Evolutionary conservation across 2,329 filamentous ascomycete genomes (phyloP), one percentile per base, ranked within the genome.

Genomic region (Phoma sp.): DNA sequence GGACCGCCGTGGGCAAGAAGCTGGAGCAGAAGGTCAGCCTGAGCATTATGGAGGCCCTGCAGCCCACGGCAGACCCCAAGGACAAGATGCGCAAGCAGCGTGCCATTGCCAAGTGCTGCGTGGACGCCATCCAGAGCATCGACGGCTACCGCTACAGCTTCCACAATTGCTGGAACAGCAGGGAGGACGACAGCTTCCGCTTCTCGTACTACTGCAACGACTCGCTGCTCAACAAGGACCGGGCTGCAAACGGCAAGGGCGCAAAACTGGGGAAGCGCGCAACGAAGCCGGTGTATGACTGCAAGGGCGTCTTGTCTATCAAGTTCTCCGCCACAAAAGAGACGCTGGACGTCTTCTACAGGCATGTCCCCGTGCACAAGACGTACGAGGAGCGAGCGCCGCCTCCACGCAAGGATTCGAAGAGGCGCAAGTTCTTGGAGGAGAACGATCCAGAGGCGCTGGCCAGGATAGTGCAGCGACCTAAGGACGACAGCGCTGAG

Each of bases 141-240:
- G 78, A 81, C 60, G 78, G 78, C 51, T 81, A 74, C 64, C 72
- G 76, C 20, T 81, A 81, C 67, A 78, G 73, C 71, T 80, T 80
- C 71, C 78, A 80, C 68, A 80, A 81, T 54, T 78, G 76, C 56
- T 80, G 78, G 78, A 74, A 74, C 40, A 78, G 77, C 57, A 67
- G 79, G 30, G 77, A 78, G 53, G 76, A 80, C 53, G 77, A 79
- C 42, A 74, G 72, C 61, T 76, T 74, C 57, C 74, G 78, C 56
- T 80, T 78, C 67, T 78, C 76, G 25, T 80, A 80, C 67, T 79
- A 79, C 57, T 81, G 78, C 66, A 79, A 80, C 62, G 78, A 81
- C 68, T 79, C 76, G 61, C 71, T 80, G 65, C 75, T 80, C 64
- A 81, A 81, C 64, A 81, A 81, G 60, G 78, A 80, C 61, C 73